Percentiles rank a stretch among this genome's conserved stretches.
Evolutionary conservation across 495 filamentous ascomycete species (phyloP).

Genomic region (Darksidea phi): DNA sequence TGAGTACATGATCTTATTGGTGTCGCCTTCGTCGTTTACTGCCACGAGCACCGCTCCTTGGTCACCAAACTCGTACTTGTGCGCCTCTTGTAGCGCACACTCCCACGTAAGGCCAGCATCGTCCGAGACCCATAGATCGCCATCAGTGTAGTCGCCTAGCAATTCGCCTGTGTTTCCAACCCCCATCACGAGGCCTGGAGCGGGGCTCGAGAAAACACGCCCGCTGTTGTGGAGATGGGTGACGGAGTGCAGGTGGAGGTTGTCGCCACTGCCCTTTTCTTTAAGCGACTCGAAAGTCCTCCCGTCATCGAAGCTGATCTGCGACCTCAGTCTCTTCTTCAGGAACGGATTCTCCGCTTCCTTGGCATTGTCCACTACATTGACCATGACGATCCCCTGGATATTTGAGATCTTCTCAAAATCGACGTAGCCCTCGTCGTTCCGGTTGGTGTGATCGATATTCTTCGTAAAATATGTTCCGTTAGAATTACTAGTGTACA

Average conservation of each 20-base stretch:
- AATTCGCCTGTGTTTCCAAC: conserved; percentile 80
- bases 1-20: conserved; percentile 73
- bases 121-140: conserved; percentile 82
- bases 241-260: conserved; percentile 86
- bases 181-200: conserved; percentile 89
- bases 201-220: conserved; percentile 88
- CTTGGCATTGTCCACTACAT: conserved; percentile 82
- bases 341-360: conserved; percentile 60
- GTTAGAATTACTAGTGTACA: conserved; percentile 93
- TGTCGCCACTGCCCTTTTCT: conserved; percentile 51
- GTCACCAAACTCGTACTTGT: conserved; percentile 94
- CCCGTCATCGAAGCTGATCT: conserved; percentile 94
- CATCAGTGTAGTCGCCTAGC: conserved; percentile 63
- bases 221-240: conserved; percentile 76
- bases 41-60: conserved; percentile 85
- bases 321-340: conserved; percentile 66
- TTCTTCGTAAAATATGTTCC: conserved; percentile 93
- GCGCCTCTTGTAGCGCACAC: conserved; percentile 69
- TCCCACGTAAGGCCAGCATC: conserved; percentile 86
- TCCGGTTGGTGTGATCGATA: conserved; percentile 85
- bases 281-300: conserved; percentile 70
- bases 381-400: conserved; percentile 87
- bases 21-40: conserved; percentile 61
- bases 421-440: conserved; percentile 68
- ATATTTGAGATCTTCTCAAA: conserved; percentile 90